Evolutionary conservation across 169 alveolate genomes (phyloP).

Genomic region (Plasmodium gonderi): DNA sequence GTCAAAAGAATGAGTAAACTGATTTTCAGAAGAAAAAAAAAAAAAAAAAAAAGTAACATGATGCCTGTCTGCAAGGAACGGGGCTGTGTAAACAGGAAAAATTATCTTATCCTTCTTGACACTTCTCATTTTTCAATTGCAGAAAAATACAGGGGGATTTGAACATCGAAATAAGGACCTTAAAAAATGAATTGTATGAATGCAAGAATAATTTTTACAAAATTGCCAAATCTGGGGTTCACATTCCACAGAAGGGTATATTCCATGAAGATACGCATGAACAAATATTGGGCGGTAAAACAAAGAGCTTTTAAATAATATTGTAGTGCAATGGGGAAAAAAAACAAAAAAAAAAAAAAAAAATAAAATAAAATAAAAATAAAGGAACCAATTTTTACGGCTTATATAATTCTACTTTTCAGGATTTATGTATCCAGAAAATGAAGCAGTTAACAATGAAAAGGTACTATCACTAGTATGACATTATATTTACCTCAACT

Average conservation of each 20-base stretch:
- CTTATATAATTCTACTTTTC: background rate
- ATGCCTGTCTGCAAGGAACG: background rate
- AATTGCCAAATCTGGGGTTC: background rate
- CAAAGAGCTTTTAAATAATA: background rate
- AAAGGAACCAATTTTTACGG: background rate
- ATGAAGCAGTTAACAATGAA: background rate
- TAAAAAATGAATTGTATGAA: slow-evolving; percentile 67
- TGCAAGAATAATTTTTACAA: slow-evolving; percentile 28
- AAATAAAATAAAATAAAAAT: background rate
- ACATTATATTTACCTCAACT: too few relatives aligned
- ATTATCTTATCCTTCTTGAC: background rate
- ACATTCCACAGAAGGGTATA: background rate
- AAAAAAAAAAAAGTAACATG: background rate
- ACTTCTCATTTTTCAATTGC: background rate
- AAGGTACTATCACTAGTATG: background rate
- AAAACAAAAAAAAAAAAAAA: background rate
- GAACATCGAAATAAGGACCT: slow-evolving; percentile 27
- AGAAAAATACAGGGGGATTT: slow-evolving; percentile 49
- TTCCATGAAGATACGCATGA: background rate
- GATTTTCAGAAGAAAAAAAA: background rate
- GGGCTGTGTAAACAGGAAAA: background rate
- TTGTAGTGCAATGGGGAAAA: background rate
- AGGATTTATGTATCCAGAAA: background rate
- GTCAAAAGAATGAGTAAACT: slow-evolving; percentile 47
- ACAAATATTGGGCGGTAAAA: background rate